Conservation (phyloP, 1,284 basidiomycete genomes). For the Microbotryomycetes sp. region DNA sequence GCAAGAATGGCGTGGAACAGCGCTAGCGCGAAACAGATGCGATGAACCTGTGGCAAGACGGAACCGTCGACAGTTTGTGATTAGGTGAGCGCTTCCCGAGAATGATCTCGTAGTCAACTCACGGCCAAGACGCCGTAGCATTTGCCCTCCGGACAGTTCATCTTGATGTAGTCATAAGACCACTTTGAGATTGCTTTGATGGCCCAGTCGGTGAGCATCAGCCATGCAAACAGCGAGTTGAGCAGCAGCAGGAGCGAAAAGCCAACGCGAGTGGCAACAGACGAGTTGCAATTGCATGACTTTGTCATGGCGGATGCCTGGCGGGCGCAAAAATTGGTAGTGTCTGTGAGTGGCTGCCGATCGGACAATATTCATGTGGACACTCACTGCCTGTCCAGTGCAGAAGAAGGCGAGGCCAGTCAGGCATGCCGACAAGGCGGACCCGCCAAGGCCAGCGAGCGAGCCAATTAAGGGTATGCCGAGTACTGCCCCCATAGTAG, state of each 20-base stretch:
- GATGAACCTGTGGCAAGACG: slow-evolving; percentile 61
- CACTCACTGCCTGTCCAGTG: slow-evolving; percentile 22
- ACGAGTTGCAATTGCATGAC: slow-evolving; percentile 98
- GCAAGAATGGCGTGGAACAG: slow-evolving; percentile 83
- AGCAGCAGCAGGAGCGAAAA: slow-evolving; percentile 94
- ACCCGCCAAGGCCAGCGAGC: slow-evolving; percentile 65
- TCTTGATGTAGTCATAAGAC: slow-evolving; percentile 95
- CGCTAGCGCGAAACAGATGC: slow-evolving; percentile 90
- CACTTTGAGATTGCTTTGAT: slow-evolving; percentile 84
- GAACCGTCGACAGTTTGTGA: slow-evolving; percentile 6
- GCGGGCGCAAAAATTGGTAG: slow-evolving; percentile 51
- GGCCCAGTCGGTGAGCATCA: slow-evolving; percentile 84
- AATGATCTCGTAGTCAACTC: slow-evolving; percentile 42
- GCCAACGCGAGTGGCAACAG: slow-evolving; percentile 93
- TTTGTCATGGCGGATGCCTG: slow-evolving; percentile 88
- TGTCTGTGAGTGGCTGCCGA: background rate
- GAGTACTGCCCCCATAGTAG: slow-evolving; percentile 64
- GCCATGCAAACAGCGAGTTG: slow-evolving; percentile 93
- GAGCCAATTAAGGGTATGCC: slow-evolving; percentile 80
- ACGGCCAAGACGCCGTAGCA: slow-evolving; percentile 98
- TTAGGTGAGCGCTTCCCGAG: too few relatives aligned
- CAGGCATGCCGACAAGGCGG: slow-evolving; percentile 43
- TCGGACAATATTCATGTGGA: too few relatives aligned
- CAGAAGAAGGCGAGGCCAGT: slow-evolving; percentile 43
- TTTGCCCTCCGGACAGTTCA: slow-evolving; percentile 86